These are phyloP conservation scores for Rugonectria rugulosa DNA, from an alignment of 2,329 filamentous ascomycete species.

Conservation along the genomic window DNA sequence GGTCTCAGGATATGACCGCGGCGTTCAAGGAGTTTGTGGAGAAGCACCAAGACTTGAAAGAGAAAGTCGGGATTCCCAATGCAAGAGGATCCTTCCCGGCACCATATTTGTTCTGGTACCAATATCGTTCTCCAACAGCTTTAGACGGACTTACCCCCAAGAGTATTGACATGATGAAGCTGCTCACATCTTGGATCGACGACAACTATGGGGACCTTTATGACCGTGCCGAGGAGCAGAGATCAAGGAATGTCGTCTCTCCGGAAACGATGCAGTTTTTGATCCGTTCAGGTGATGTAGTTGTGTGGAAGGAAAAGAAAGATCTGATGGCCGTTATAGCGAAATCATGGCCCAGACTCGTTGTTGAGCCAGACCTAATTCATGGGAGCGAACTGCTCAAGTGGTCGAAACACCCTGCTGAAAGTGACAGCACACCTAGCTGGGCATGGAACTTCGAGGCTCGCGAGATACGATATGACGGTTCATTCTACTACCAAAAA, in stretches of 20 bases:
- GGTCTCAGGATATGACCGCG: background rate
- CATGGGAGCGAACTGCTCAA: too few relatives aligned
- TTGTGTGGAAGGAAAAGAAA: background rate
- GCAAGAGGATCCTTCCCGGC: background rate
- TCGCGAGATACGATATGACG: background rate
- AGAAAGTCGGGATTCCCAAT: background rate
- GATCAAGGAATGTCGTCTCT: background rate
- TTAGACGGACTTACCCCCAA: background rate
- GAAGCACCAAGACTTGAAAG: background rate
- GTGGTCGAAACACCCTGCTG: too few relatives aligned
- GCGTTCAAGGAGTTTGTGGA: background rate
- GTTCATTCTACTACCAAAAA: too few relatives aligned
- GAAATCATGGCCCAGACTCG: background rate
- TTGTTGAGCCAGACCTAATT: background rate
- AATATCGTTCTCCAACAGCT: background rate
- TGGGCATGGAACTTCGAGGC: background rate
- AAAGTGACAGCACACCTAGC: background rate
- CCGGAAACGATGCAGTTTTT: constrained; percentile 4
- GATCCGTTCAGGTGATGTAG: background rate
- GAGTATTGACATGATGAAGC: background rate
- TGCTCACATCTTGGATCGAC: constrained; percentile 5
- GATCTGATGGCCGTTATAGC: background rate
- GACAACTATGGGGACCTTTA: background rate
- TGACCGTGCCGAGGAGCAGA: background rate
- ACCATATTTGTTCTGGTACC: constrained; percentile 8